Evolutionary conservation across 2,329 filamentous ascomycete genomes (phyloP), one percentile per base, ranked within the genome.

Genomic region (Pestalotiopsis sp.): DNA sequence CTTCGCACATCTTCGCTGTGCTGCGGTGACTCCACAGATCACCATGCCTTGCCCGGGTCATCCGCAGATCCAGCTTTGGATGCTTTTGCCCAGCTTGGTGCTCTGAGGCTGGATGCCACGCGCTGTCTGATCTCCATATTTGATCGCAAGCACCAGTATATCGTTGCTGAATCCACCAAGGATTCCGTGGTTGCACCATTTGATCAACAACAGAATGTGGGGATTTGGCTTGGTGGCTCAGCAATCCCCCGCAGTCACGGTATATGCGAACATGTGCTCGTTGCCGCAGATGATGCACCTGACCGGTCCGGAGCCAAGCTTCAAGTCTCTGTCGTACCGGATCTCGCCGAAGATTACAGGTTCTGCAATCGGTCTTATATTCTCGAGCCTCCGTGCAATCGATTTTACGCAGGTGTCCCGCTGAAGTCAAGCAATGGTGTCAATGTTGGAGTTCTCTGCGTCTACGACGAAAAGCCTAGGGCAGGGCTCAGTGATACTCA

Each of bases 61-160:
- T 25, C 14, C 12, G 17, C 36, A 45, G 61, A 64, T 45, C 27
- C 61, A 14, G 39, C 61, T 5, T 27, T 64, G 61, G 39, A 36
- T 1, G 81, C 83, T 4, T 82, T 87, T 65, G 84, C 85, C 25
- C 84, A 88, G 72, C 79, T 88, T 4, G 85, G 80, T 1, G 78
- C 82, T 6, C 75, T 83, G 66, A 80, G 82, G 14, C 76, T 87
- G 6, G 77, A 81, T 17, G 79, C 78, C 3, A 75, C 78, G 20
- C 81, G 85, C 41, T 77, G 80, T 17, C 72, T 87, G 27, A 80
- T 89, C 61, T 88, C 86, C 1, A 76, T 89, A 17, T 87, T 89
- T 69, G 86, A 87, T 70, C 76, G 75, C 3, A 78, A 79, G 4
- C 74, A 80, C 61, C 85, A 89, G 70, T 82, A 87, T 71, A 76